Evolutionary conservation across 306 rosid genomes (phyloP).

Genomic region (Prunus fruticosa): DNA sequence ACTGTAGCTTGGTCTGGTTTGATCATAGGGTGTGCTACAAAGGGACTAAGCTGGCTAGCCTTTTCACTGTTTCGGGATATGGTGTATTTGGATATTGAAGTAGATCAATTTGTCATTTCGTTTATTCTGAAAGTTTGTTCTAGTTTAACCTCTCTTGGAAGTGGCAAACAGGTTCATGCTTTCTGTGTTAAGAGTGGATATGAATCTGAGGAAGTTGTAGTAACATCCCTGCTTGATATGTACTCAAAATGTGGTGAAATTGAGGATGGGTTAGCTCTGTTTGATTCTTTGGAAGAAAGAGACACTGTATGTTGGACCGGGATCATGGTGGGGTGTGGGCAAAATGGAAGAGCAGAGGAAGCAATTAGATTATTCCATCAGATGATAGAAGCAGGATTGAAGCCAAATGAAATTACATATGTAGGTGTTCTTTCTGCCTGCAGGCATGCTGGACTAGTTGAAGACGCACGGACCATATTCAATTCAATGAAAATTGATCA

Average conservation of each 20-base stretch:
- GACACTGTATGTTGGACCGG: slow-evolving; percentile 86
- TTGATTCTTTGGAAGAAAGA: slow-evolving; percentile 40
- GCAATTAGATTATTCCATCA: slow-evolving; percentile 51
- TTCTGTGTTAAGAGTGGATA: slow-evolving; percentile 69
- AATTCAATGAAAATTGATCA: slow-evolving; percentile 50
- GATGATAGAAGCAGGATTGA: slow-evolving; percentile 63
- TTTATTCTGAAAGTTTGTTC: slow-evolving; percentile 64
- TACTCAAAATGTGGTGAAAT: slow-evolving; percentile 88
- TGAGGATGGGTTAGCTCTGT: slow-evolving; percentile 59
- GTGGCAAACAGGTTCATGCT: slow-evolving; percentile 78
- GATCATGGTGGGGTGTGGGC: slow-evolving; percentile 87
- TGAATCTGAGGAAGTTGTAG: slow-evolving; percentile 57
- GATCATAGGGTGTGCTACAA: slow-evolving; percentile 69
- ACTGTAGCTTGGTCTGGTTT: slow-evolving; percentile 78
- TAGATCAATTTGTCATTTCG: slow-evolving; percentile 73
- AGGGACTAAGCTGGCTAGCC: slow-evolving; percentile 48
- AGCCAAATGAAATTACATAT: slow-evolving; percentile 75
- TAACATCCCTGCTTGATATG: slow-evolving; percentile 74
- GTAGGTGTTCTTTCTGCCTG: slow-evolving; percentile 84
- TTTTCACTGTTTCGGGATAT: slow-evolving; percentile 59
- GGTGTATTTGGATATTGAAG: slow-evolving; percentile 46
- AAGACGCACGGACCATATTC: slow-evolving; percentile 64
- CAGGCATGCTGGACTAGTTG: slow-evolving; percentile 69
- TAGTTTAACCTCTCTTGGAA: slow-evolving; percentile 55
- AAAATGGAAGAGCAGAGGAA: slow-evolving; percentile 72